Evolutionary conservation across 345 rosid genomes (phyloP).

Genomic region (Euphorbia tirucalli): DNA sequence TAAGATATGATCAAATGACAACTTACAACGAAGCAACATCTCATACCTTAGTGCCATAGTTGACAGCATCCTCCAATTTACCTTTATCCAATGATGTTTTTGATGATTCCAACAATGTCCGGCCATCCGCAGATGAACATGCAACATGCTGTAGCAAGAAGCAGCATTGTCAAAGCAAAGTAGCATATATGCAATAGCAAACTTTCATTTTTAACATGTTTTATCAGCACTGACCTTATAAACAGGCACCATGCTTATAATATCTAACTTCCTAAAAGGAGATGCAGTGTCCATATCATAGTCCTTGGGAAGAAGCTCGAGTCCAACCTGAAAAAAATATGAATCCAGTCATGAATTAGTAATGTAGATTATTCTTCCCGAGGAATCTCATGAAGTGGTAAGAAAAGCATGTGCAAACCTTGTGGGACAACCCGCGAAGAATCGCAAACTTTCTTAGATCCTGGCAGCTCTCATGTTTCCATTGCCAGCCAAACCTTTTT

Average conservation of each 20-base stretch:
- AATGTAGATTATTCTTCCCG: slow-evolving; percentile 8
- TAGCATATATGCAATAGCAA: not conserved
- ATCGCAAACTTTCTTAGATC: slow-evolving; percentile 33
- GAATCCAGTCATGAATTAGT: slow-evolving; percentile 23
- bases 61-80: slow-evolving; percentile 39
- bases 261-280: slow-evolving; percentile 33
- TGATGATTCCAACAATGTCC: slow-evolving; percentile 32
- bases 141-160: slow-evolving; percentile 34
- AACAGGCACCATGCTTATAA: slow-evolving; percentile 33
- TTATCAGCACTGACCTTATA: slow-evolving; percentile 23
- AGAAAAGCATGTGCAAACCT: slow-evolving; percentile 18
- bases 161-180: slow-evolving; percentile 19
- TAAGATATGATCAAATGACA: slow-evolving; percentile 14
- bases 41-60: slow-evolving; percentile 32
- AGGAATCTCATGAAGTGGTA: slow-evolving; percentile 4
- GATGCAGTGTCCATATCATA: slow-evolving; percentile 29
- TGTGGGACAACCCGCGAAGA: slow-evolving; percentile 37
- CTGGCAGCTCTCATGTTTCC: slow-evolving; percentile 27
- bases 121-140: slow-evolving; percentile 41
- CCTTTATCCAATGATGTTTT: slow-evolving; percentile 38
- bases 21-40: not conserved
- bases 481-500: slow-evolving; percentile 32
- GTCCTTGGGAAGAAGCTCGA: slow-evolving; percentile 38
- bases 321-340: slow-evolving; percentile 35
- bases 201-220: not conserved